Conservation (phyloP, 805 yeast species). For the Cyberlindnera galapagoensis region DNA sequence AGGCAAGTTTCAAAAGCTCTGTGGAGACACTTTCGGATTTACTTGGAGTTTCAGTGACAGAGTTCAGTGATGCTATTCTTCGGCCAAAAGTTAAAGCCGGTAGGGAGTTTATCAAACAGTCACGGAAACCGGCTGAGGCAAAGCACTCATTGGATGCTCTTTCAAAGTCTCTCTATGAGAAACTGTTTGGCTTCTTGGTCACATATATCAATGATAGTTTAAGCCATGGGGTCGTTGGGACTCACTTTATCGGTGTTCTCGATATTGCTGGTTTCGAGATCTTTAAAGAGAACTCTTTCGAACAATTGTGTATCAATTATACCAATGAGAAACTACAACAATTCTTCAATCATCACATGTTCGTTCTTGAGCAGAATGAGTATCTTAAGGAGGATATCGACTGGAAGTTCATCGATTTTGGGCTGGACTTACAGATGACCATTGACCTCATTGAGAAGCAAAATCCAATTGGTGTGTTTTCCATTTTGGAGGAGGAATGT, state of each 20-base stretch:
- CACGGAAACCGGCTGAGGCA: conserved; percentile 74
- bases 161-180: conserved; percentile 81
- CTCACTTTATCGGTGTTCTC: conserved; percentile 81
- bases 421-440: conserved; percentile 90
- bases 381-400: conserved; percentile 88
- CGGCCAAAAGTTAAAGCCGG: conserved; percentile 91
- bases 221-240: conserved; percentile 35
- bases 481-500: conserved; percentile 90
- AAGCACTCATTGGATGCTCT: conserved; percentile 78
- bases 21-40: conserved; percentile 49
- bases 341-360: conserved; percentile 96
- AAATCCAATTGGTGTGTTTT: conserved; percentile 73
- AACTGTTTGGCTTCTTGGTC: conserved; percentile 72
- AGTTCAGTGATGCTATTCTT: conserved; percentile 53
- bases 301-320: conserved; percentile 94
- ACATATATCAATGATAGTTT: conserved; percentile 67
- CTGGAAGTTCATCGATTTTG: conserved; percentile 95
- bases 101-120: conserved; percentile 73
- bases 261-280: conserved; percentile 99
- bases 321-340: conserved; percentile 97
- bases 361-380: conserved; percentile 95
- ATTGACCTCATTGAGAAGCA: conserved; percentile 81
- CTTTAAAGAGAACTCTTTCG: conserved; percentile 88
- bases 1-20: conserved; percentile 57
- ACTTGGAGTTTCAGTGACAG: conserved; percentile 54